Evolutionary conservation across 768 basidiomycete genomes (phyloP).

Genomic region (Lactarius akahatsu): DNA sequence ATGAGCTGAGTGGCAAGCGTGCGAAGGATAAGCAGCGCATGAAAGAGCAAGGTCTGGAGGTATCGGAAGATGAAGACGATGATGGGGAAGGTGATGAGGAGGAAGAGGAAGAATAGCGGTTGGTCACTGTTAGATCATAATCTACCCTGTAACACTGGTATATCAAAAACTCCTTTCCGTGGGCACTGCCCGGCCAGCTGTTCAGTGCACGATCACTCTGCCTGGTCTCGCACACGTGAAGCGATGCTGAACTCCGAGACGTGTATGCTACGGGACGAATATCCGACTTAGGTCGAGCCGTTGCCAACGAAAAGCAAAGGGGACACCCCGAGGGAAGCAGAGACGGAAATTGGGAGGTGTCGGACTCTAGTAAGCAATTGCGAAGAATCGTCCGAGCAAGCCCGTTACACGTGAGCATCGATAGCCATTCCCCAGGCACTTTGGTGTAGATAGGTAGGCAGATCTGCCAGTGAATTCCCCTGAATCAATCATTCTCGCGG

Average conservation of each 20-base stretch:
- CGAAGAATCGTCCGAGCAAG: too few relatives aligned
- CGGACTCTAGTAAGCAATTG: too few relatives aligned
- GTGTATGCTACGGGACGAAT: neutral
- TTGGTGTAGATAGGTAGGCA: too few relatives aligned
- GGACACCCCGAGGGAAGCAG: too few relatives aligned
- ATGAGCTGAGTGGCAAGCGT: slow-evolving; percentile 87
- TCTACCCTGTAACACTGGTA: slow-evolving; percentile 1
- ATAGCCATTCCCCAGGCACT: too few relatives aligned
- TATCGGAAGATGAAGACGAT: slow-evolving; percentile 90
- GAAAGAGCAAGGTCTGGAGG: slow-evolving; percentile 73
- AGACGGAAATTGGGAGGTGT: too few relatives aligned
- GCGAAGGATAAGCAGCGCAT: slow-evolving; percentile 79
- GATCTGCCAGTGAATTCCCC: too few relatives aligned
- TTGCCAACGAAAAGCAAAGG: too few relatives aligned
- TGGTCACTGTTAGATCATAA: neutral
- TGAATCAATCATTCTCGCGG: too few relatives aligned
- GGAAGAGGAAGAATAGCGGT: slow-evolving; percentile 23
- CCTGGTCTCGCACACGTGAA: neutral
- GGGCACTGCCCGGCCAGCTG: neutral
- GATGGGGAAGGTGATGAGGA: slow-evolving; percentile 55
- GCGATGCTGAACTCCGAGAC: neutral
- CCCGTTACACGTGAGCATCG: too few relatives aligned
- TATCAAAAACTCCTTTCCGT: neutral
- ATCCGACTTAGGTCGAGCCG: too few relatives aligned
- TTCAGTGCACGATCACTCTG: neutral